Conservation (phyloP, 2,329 filamentous ascomycete genomes). For the Neophaeococcomyces aloes region DNA sequence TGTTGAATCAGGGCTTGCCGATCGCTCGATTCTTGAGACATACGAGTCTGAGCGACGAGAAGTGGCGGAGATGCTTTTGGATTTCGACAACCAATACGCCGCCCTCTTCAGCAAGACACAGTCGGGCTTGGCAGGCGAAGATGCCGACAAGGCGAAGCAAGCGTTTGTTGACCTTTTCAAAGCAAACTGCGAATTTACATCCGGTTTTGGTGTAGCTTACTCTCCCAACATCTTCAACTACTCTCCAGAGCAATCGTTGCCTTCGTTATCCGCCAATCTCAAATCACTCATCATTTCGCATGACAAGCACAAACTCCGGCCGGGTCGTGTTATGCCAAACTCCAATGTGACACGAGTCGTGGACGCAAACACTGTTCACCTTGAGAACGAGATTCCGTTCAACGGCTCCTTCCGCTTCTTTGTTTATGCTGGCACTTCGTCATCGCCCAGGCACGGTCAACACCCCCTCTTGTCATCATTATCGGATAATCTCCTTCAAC, state of each 20-base stretch:
- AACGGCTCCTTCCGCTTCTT: constrained; percentile 84
- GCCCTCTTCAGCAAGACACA: constrained; percentile 77
- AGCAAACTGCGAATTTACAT: constrained; percentile 81
- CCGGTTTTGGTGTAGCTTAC: constrained; percentile 83
- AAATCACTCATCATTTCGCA: constrained; percentile 39
- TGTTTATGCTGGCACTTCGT: constrained; percentile 65
- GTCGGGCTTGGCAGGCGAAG: constrained; percentile 42
- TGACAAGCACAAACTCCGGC: constrained; percentile 50
- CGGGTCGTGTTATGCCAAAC: constrained; percentile 66
- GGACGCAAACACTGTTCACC: constrained; percentile 79
- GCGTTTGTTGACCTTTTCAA: constrained; percentile 86
- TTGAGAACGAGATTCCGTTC: constrained; percentile 80
- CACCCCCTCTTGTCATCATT: constrained; percentile 57
- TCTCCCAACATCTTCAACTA: constrained; percentile 75
- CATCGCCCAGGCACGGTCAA: constrained; percentile 38
- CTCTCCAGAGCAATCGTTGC: constrained; percentile 60
- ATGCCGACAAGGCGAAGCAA: constrained; percentile 48
- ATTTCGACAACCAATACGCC: constrained; percentile 82
- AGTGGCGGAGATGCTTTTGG: constrained; percentile 71
- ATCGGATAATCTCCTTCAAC: constrained; percentile 51
- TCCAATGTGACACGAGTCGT: constrained; percentile 75
- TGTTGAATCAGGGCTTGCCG: constrained; percentile 72
- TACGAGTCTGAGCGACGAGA: constrained; percentile 80
- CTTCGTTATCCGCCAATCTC: constrained; percentile 52
- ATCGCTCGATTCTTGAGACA: constrained; percentile 63